Evolutionary conservation across 805 yeast species (phyloP).

Genomic region (Hanseniaspora guilliermondii): DNA sequence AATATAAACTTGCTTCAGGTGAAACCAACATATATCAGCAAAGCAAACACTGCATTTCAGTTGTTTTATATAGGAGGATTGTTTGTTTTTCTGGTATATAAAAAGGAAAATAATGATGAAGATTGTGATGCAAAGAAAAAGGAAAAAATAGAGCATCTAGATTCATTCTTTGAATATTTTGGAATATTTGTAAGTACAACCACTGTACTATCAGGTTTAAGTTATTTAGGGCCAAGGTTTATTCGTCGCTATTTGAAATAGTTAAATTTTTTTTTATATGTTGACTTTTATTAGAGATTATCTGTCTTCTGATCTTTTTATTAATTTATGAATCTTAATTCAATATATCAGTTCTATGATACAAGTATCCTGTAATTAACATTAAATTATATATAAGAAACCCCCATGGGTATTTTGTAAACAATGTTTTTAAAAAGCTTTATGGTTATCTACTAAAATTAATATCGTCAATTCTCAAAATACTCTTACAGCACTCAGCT

Average conservation of each 20-base stretch:
- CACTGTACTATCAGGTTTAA: slow-evolving; percentile 64
- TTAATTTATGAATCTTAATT: no score
- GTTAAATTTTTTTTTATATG: no score
- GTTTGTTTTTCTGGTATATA: slow-evolving; percentile 16
- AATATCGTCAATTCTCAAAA: slow-evolving; percentile 92
- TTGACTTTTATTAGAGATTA: no score
- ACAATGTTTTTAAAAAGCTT: not conserved
- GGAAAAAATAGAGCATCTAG: slow-evolving; percentile 10
- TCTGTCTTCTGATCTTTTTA: no score
- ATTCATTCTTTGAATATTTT: slow-evolving; percentile 25
- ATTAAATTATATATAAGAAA: not conserved
- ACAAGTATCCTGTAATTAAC: not conserved
- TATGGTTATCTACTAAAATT: slow-evolving; percentile 64
- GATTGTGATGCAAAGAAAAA: slow-evolving; percentile 7
- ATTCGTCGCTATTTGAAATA: slow-evolving; percentile 29
- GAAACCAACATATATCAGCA: slow-evolving; percentile 74
- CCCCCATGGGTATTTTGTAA: no score
- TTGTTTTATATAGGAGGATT: slow-evolving; percentile 67
- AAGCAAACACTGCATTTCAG: slow-evolving; percentile 81
- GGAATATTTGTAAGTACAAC: slow-evolving; percentile 55
- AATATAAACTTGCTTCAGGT: slow-evolving; percentile 45
- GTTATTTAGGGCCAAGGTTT: slow-evolving; percentile 37
- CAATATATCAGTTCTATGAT: no score
- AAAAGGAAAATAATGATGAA: slow-evolving; percentile 15
- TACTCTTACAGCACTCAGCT: slow-evolving; percentile 91